A percentile compares a stretch with the other conserved stretches of the same genome.
Conservation (phyloP, 495 filamentous ascomycete species). For the Parmelia sp. region DNA sequence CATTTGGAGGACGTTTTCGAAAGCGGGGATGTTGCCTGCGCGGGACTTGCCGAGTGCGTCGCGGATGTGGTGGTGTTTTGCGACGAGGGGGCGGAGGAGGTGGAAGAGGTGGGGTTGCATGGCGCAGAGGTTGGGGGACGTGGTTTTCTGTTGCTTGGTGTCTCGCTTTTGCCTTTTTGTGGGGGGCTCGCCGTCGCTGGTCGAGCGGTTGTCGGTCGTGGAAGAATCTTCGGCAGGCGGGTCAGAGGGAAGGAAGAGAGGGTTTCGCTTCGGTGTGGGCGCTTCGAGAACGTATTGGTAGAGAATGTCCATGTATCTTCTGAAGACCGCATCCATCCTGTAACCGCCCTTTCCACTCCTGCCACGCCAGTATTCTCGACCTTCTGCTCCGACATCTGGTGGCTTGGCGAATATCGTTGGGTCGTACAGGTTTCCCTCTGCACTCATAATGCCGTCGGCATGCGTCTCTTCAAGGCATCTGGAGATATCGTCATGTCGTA, state of each 20-base stretch:
- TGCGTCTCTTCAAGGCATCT: constrained; percentile 76
- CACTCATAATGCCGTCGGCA: constrained; percentile 90
- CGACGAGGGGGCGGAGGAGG: constrained; percentile 73
- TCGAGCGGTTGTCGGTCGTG: not conserved
- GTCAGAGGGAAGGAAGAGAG: constrained; percentile 70
- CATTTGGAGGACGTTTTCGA: constrained; percentile 62
- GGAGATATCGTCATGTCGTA: constrained; percentile 75
- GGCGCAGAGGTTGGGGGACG: constrained; percentile 66
- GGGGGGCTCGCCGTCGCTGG: constrained; percentile 37
- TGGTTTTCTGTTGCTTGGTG: constrained; percentile 40
- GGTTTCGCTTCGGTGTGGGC: constrained; percentile 55
- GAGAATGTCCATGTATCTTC: constrained; percentile 86
- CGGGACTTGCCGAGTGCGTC: constrained; percentile 64
- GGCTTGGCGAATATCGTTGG: constrained; percentile 74
- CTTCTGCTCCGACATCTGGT: constrained; percentile 56
- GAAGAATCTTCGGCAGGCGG: constrained; percentile 17
- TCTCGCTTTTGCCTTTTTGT: constrained; percentile 57
- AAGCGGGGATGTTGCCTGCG: constrained; percentile 60
- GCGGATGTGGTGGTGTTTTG: constrained; percentile 69
- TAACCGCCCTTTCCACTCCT: constrained; percentile 77
- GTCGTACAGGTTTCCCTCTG: constrained; percentile 88
- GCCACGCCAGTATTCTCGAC: constrained; percentile 77
- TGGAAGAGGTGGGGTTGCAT: constrained; percentile 94
- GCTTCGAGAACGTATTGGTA: constrained; percentile 63
- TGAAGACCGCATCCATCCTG: constrained; percentile 77